Base-by-base conservation (phyloP, 345 rosid genomes). In the Salix suchowensis region DNA sequence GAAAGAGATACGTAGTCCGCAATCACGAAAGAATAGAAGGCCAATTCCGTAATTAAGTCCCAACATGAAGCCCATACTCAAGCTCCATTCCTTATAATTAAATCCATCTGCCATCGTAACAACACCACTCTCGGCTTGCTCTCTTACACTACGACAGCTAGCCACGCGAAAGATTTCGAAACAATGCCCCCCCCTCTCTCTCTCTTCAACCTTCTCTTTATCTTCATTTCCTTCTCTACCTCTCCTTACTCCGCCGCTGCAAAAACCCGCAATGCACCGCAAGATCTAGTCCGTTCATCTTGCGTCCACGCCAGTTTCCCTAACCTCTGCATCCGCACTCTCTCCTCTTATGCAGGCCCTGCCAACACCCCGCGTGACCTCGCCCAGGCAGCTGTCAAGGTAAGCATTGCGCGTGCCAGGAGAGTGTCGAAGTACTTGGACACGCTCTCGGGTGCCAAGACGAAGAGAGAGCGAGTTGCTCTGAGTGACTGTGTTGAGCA, bases 251-350 rank as follows among this genome's bases (percentile, higher is more conserved):
- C 68, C 73, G 80, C 84, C 55, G 73, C 74, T 4, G 40, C 78
- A 9, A 40, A 21, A 19, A 30, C 71, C 10, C 73, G 26, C 4
- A 68, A 23, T 2, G 74, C 61, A 2, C 64, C 58, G 3, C 77
- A 50, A 52, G 91, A 91, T 74, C 88, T 92, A 36, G 85, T 94
- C 73, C 94, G 83, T 66, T 80, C 93, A 9, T 88, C 93, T 0
- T 94, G 97, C 71, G 48, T 66, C 36, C 92, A 94, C 79, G 97
- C 98, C 44, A 91, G 90, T 78, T 94, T 88, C 77, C 98, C 96
- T 0, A 67, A 71, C 36, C 67, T 94, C 68, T 92, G 98, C 83
- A 68, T 91, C 74, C 91, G 84, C 65, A 92, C 92, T 1, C 92
- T 94, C 61, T 85, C 96, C 40, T 76, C 88, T 58, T 94, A 88